Evolutionary conservation across 768 basidiomycete genomes (phyloP), one percentile per base, ranked within the genome.

Genomic region (Russula griseocarnosa): DNA sequence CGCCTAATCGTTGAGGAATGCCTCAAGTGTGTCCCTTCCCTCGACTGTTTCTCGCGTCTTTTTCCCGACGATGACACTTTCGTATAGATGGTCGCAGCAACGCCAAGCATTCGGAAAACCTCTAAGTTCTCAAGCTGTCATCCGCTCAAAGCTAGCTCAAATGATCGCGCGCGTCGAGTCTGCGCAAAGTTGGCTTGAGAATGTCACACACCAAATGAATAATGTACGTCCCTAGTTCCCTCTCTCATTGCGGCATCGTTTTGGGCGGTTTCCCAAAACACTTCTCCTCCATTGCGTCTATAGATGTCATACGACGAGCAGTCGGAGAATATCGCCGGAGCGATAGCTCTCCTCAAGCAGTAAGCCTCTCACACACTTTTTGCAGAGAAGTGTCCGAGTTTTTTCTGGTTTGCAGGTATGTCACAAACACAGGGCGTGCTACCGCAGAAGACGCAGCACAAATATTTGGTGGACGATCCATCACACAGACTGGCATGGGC

Each of bases 111-210:
- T 97, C 70, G 94, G 93, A 20, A 95, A 94, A 73, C 90, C 90
- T 22, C 79, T 94, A 60, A 82, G 82, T 60, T 78, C 85, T 30
- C 91, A 95, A 71, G 82, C 95, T 9, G 94, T 97, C 69, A 89
- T 98, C 67, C 84, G 95, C 20, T 78, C 87, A 34, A 96, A 94
- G 76, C 81, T 98, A 50, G 92, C 90, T 24, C 74, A 76, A 54
- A 97, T 98, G 92, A 94, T 98, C 54, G 86, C 90, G 61, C 87
- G 92, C 46, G 83, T 94, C 47, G 94, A 98, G 76, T 82, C 81
- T 22, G 85, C 79, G 65, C 94, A 96, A 71, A 86, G 86, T 55
- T 97, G 93, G 93, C 82, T 94, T 13, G 95, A 98, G 78, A 82
- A 79, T 24, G 79, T 97, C 59, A 97, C 94, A 3, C 85, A 88